Conservation (phyloP, 2,329 filamentous ascomycete species). For the Fusarium sp. region DNA sequence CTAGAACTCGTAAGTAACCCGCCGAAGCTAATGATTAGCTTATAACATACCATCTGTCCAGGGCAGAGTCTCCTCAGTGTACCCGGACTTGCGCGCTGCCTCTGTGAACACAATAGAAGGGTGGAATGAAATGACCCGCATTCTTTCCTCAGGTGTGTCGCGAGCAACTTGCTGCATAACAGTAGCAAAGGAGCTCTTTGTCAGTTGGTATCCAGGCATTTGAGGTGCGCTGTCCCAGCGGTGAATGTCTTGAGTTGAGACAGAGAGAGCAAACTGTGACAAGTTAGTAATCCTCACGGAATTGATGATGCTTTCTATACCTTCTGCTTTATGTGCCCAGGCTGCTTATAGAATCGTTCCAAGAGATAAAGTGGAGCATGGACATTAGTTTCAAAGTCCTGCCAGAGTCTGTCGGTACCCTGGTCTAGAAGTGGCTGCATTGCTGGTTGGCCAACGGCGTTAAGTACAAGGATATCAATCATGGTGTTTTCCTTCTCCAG, state of each 20-base stretch:
- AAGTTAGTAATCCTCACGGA: accelerated
- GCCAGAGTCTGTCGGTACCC: slow-evolving; percentile 38
- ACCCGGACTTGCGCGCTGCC: slow-evolving; percentile 38
- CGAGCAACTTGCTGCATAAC: slow-evolving; percentile 54
- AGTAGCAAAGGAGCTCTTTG: slow-evolving; percentile 54
- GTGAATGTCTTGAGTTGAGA: slow-evolving; percentile 46
- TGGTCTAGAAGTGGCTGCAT: slow-evolving; percentile 35
- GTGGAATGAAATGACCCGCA: slow-evolving; percentile 58
- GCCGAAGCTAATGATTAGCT: accelerated
- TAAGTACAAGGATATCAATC: slow-evolving; percentile 33
- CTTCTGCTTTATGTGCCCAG: slow-evolving; percentile 23
- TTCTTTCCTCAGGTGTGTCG: slow-evolving; percentile 47
- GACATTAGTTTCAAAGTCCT: slow-evolving; percentile 43
- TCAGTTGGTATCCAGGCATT: slow-evolving; percentile 52
- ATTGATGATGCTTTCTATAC: background rate
- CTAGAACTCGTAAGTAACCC: slow-evolving; percentile 26
- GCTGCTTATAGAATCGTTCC: slow-evolving; percentile 40
- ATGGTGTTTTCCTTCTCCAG: slow-evolving; percentile 2
- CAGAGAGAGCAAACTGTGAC: slow-evolving; percentile 23
- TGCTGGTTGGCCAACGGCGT: slow-evolving; percentile 22
- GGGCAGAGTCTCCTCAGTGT: slow-evolving; percentile 39
- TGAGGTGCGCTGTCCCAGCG: slow-evolving; percentile 38
- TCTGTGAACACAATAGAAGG: slow-evolving; percentile 56
- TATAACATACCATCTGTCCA: slow-evolving; percentile 35
- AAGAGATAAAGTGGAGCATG: slow-evolving; percentile 31